Conservation (phyloP, 495 filamentous ascomycete genomes). For the Penicillium herquei region DNA sequence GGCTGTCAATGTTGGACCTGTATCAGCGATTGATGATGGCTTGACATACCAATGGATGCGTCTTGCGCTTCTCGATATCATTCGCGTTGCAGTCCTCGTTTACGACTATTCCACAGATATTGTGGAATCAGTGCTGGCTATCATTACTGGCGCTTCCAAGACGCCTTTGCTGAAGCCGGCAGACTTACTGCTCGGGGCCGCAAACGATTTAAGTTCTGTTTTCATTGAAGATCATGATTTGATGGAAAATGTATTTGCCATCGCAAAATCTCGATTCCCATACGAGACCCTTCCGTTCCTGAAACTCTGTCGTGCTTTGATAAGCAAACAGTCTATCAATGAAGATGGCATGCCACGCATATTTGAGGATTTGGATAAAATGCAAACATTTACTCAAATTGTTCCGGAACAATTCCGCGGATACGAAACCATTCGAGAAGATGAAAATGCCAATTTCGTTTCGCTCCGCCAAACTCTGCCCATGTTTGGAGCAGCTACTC, state of each 20-base stretch:
- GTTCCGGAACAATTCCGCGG: slow-evolving; percentile 62
- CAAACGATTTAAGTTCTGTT: slow-evolving; percentile 46
- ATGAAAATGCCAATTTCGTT: slow-evolving; percentile 72
- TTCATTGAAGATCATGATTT: slow-evolving; percentile 57
- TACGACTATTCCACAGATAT: slow-evolving; percentile 68
- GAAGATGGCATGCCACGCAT: slow-evolving; percentile 51
- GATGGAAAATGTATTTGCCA: slow-evolving; percentile 54
- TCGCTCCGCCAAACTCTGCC: slow-evolving; percentile 40
- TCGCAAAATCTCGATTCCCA: slow-evolving; percentile 74
- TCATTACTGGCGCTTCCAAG: slow-evolving; percentile 45
- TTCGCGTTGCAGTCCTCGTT: slow-evolving; percentile 54
- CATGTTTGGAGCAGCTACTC: slow-evolving; percentile 33
- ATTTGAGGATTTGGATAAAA: slow-evolving; percentile 56
- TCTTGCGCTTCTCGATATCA: slow-evolving; percentile 59
- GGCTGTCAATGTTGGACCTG: slow-evolving; percentile 37
- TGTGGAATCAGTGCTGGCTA: slow-evolving; percentile 57
- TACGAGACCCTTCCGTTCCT: slow-evolving; percentile 84
- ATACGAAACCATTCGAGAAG: slow-evolving; percentile 75
- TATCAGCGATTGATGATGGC: slow-evolving; percentile 41
- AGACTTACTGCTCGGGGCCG: slow-evolving; percentile 25
- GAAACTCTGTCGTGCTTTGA: slow-evolving; percentile 57
- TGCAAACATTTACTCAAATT: slow-evolving; percentile 70
- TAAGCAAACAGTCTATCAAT: slow-evolving; percentile 39
- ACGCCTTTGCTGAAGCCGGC: slow-evolving; percentile 31
- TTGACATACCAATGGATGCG: slow-evolving; percentile 50